These are phyloP conservation scores for Eruca vesicaria DNA, from an alignment of 441 rosid species.

Conservation along the genomic window DNA sequence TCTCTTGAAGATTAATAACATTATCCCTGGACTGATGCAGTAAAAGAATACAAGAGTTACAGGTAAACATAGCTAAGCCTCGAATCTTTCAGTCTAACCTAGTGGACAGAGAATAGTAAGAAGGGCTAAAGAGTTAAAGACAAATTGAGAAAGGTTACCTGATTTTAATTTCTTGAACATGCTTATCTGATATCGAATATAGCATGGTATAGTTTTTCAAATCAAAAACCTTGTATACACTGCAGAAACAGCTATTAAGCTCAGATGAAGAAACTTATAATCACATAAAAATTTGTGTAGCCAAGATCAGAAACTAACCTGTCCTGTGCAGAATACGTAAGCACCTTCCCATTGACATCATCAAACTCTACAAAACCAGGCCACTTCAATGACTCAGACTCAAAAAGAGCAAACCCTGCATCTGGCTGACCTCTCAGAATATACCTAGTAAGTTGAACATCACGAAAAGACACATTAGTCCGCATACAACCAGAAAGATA, in stretches of 20 bases:
- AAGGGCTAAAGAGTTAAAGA: not conserved
- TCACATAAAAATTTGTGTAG: not conserved
- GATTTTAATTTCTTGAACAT: conserved; percentile 66
- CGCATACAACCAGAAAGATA: not conserved
- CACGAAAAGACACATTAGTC: not conserved
- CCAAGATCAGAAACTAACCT: conserved; percentile 38
- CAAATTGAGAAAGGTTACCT: conserved; percentile 36
- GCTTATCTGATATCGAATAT: conserved; percentile 57
- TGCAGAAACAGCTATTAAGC: conserved; percentile 17
- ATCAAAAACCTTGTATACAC: conserved; percentile 70
- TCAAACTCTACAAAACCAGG: conserved; percentile 86
- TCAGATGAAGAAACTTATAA: conserved; percentile 12
- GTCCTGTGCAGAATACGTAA: conserved; percentile 73
- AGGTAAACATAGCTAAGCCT: not conserved
- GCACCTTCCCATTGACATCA: conserved; percentile 80
- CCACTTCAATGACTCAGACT: conserved; percentile 74
- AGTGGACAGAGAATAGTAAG: too few species aligned
- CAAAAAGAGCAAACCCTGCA: conserved; percentile 76
- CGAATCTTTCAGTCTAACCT: not conserved
- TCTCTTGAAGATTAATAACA: conserved; percentile 58
- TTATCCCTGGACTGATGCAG: conserved; percentile 62
- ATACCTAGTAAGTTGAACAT: conserved; percentile 33
- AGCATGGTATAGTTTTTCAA: conserved; percentile 62
- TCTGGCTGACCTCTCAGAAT: conserved; percentile 71
- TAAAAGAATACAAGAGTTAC: not conserved